Evolutionary conservation across 179 eudicot species (phyloP), one percentile per base, ranked within the genome.

Genomic region (Beta macrorhiza): DNA sequence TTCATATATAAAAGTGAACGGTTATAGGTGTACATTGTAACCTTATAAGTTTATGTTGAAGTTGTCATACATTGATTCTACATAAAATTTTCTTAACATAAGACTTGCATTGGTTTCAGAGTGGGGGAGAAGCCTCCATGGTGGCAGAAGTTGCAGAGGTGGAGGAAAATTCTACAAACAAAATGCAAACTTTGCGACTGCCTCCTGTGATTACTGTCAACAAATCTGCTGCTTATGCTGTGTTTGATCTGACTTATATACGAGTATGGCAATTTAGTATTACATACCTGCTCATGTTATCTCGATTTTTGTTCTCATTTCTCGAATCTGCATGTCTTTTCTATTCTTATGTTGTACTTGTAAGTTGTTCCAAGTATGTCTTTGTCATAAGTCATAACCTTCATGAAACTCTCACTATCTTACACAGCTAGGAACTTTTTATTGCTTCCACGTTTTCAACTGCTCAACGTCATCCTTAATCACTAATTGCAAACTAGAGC

Each of bases 131-230:
- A 82, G 91, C 99, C 32, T 96, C 99, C 4, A 89, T 94, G 45
- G 96, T 94, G 84, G 99, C 99, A 57, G 91, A 96, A 77, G 79
- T 96, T n/a, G 98, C 87, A 29, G 99, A 96, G 84, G 99, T 92
- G 85, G 97, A 95, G 85, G 98, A 90, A 79, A 94, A 96, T 68
- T 88, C 97, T 0, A 88, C 90, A 29, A 80, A 83, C 80, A 85
- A 89, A 59, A 92, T 94, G 94, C 88, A 89, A n/a, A 90, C 93
- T 17, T 85, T 92, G 49, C 86, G 99, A n/a, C 80, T 78, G 4
- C 97, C 99, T 0, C 99, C 99, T 0, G 89, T 91, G 51, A 90
- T 96, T 64, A 93, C 98, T 13, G 84, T 96, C 67, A 91, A 90
- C 82, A 96, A 96, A 81, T 85, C 94, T n/a, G 90, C 96, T 65